Percentiles rank a stretch among this genome's conserved stretches.
Evolutionary conservation across 2,329 filamentous ascomycete species (phyloP).

Genomic region (Tolypocladium sp.): DNA sequence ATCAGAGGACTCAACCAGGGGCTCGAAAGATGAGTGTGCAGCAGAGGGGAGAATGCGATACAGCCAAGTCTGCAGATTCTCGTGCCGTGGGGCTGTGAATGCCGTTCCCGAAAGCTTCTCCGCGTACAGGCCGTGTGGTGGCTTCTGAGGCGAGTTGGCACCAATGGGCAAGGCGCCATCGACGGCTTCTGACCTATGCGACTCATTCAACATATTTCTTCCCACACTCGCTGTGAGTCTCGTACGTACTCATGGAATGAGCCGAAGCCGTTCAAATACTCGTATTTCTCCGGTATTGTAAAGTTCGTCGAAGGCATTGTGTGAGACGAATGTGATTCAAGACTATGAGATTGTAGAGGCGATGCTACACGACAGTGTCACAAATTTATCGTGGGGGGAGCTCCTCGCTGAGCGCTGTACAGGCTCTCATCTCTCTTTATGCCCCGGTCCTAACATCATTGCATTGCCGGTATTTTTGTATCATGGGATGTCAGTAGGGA

Average conservation of each 20-base stretch:
- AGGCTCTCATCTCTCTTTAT: background rate
- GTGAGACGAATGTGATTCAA: background rate
- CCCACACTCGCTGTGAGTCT: background rate
- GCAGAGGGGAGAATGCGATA: constrained; percentile 61
- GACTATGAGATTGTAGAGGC: background rate
- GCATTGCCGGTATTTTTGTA: background rate
- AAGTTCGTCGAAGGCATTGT: background rate
- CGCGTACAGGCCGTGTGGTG: constrained; percentile 68
- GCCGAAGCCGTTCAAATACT: background rate
- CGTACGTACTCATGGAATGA: constrained; percentile 1
- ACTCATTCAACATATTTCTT: background rate
- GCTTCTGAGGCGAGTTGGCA: constrained; percentile 76
- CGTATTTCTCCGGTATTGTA: background rate
- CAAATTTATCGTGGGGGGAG: background rate
- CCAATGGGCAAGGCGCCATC: constrained; percentile 64
- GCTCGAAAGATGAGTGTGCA: constrained; percentile 46
- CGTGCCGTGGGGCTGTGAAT: constrained; percentile 56
- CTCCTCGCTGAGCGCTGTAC: background rate
- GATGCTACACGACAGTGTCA: background rate
- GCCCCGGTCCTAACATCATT: background rate
- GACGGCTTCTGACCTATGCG: constrained; percentile 62
- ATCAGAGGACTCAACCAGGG: constrained; percentile 22
- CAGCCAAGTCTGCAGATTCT: constrained; percentile 64
- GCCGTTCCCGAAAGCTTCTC: constrained; percentile 69
- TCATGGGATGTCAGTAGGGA: background rate